Evolutionary conservation across 768 basidiomycete species (phyloP).

Genomic region (Suillus discolor): DNA sequence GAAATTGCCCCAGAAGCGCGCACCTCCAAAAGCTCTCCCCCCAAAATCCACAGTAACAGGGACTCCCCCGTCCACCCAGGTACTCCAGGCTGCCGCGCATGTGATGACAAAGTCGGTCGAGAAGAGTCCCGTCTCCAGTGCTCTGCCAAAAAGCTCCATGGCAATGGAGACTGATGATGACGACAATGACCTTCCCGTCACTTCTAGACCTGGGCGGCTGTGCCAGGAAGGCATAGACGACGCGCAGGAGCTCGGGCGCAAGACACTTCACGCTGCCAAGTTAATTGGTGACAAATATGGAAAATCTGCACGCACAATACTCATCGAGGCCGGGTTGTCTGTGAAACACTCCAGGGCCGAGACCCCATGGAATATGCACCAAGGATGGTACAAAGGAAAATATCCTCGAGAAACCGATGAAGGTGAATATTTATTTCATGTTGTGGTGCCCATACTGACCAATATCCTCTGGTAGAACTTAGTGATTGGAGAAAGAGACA

Average conservation of each 20-base stretch:
- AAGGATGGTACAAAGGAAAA: constrained; percentile 2
- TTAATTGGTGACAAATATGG: constrained; percentile 2
- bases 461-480: not conserved
- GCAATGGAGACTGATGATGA: not conserved
- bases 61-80: too few relatives aligned
- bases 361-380: constrained; percentile 9
- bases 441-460: not conserved
- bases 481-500: not conserved
- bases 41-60: too few relatives aligned
- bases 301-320: not conserved
- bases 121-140: too few relatives aligned
- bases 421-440: not conserved
- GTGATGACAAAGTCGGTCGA: too few relatives aligned
- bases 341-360: constrained; percentile 4
- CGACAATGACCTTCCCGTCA: not conserved
- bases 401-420: not conserved
- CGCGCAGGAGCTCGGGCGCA: not conserved
- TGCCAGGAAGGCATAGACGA: not conserved
- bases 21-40: too few relatives aligned
- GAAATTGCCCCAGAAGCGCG: too few relatives aligned
- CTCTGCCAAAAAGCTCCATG: too few relatives aligned
- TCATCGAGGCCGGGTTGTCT: constrained; percentile 1
- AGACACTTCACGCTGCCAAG: not conserved
- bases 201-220: not conserved
- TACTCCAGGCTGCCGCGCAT: too few relatives aligned